phyloP scores from a whole-genome alignment of 2,329 filamentous ascomycete species.

The Microcyclospora tardicrescens region DNA sequence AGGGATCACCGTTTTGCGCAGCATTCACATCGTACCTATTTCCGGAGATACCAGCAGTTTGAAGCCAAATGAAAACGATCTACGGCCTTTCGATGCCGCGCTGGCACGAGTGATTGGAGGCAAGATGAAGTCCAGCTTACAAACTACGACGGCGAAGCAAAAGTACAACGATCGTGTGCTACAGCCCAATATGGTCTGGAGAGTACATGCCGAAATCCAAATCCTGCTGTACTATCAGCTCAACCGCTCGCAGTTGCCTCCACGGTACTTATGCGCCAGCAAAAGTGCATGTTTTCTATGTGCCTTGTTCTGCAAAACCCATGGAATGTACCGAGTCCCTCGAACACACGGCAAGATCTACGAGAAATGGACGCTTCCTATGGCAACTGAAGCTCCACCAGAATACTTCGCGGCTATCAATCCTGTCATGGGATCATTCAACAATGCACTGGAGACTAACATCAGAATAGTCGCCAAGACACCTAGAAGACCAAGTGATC shows the following conservation, averaged over 20 bases:
- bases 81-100: not conserved
- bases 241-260: not conserved
- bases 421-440: not conserved
- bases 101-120: not conserved
- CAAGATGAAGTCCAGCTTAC: not conserved
- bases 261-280: not conserved
- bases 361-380: not conserved
- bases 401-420: not conserved
- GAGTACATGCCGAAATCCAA: slow-evolving; percentile 1
- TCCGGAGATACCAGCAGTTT: not conserved
- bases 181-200: not conserved
- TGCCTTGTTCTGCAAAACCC: not conserved
- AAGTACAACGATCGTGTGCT: not conserved
- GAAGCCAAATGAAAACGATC: not conserved
- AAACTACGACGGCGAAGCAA: not conserved
- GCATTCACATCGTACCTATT: not conserved
- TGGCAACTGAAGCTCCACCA: too few species aligned
- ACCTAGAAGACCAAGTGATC: not conserved
- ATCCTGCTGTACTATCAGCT: slow-evolving; percentile 1
- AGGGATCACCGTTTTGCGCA: not conserved
- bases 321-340: not conserved
- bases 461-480: not conserved
- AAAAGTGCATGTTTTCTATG: not conserved
- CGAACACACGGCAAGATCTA: slow-evolving; percentile 1
- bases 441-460: not conserved